phyloP scores from a whole-genome alignment of 495 filamentous ascomycete genomes.

The Penicilliopsis zonata region DNA sequence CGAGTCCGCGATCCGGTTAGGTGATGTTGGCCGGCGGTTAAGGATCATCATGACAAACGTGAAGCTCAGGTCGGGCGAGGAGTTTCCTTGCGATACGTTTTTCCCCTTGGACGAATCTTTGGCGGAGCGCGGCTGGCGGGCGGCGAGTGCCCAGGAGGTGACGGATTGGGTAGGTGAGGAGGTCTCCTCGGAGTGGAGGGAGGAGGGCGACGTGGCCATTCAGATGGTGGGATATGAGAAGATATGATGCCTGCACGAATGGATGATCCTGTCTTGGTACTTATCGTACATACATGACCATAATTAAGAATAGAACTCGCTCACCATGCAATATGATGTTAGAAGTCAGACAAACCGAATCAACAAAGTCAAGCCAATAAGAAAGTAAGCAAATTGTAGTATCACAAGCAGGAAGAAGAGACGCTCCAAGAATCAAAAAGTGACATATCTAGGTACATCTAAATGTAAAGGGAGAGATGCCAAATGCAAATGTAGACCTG shows the following conservation, averaged over 20 bases:
- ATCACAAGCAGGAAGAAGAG: too few species aligned
- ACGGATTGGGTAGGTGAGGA: constrained; percentile 33
- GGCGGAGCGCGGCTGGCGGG: constrained; percentile 21
- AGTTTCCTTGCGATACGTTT: constrained; percentile 82
- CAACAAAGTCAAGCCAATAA: too few species aligned
- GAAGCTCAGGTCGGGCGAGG: constrained; percentile 8
- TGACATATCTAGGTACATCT: too few species aligned
- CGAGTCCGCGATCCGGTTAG: constrained; percentile 43
- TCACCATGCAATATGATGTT: too few species aligned
- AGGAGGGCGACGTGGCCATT: constrained; percentile 28
- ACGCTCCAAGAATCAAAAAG: too few species aligned
- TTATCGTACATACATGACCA: too few species aligned
- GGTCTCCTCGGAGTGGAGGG: constrained; percentile 25
- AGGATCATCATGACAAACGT: constrained; percentile 37
- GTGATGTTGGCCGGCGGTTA: constrained; percentile 11
- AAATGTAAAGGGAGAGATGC: too few species aligned
- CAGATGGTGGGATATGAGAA: constrained; percentile 35
- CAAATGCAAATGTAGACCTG: too few species aligned
- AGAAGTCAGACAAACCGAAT: too few species aligned
- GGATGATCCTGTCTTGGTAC: not conserved
- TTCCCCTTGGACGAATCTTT: constrained; percentile 49
- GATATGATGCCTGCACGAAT: constrained; percentile 4
- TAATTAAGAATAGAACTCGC: too few species aligned
- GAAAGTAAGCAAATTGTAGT: too few species aligned
- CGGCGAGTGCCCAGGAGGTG: constrained; percentile 22